phyloP scores from a whole-genome alignment of 1,284 basidiomycete genomes.

The Rhizopogon parksii region DNA sequence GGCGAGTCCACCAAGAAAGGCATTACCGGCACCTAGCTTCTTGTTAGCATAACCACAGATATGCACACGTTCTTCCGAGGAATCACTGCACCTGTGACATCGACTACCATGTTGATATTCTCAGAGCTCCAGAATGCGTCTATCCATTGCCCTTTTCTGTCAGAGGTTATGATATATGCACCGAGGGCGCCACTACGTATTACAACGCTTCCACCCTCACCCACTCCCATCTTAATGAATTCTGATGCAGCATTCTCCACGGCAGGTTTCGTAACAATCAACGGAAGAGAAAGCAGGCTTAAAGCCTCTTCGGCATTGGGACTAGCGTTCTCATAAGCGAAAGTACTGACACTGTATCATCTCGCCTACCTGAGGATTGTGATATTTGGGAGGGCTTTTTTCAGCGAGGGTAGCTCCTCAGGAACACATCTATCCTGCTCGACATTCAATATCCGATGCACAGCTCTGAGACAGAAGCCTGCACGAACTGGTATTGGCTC shows the following conservation, averaged over 20 bases:
- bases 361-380: slow-evolving; percentile 57
- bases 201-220: slow-evolving; percentile 51
- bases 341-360: slow-evolving; percentile 4
- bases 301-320: slow-evolving; percentile 77
- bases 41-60: neutral
- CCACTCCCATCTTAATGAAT: slow-evolving; percentile 56
- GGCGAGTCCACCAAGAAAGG: slow-evolving; percentile 77
- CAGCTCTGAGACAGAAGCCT: neutral
- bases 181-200: slow-evolving; percentile 77
- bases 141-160: slow-evolving; percentile 55
- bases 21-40: slow-evolving; percentile 73
- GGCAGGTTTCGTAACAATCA: slow-evolving; percentile 39
- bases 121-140: slow-evolving; percentile 67
- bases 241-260: slow-evolving; percentile 57
- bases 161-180: slow-evolving; percentile 53
- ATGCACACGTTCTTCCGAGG: neutral
- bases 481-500: slow-evolving; percentile 77
- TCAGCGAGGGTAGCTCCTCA: slow-evolving; percentile 65
- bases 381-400: slow-evolving; percentile 53
- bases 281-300: slow-evolving; percentile 49
- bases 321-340: slow-evolving; percentile 31
- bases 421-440: slow-evolving; percentile 71
- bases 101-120: slow-evolving; percentile 51
- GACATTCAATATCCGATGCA: slow-evolving; percentile 7
- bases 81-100: slow-evolving; percentile 64